phyloP scores from a whole-genome alignment of 2,329 filamentous ascomycete species.

The Madurella mycetomatis region DNA sequence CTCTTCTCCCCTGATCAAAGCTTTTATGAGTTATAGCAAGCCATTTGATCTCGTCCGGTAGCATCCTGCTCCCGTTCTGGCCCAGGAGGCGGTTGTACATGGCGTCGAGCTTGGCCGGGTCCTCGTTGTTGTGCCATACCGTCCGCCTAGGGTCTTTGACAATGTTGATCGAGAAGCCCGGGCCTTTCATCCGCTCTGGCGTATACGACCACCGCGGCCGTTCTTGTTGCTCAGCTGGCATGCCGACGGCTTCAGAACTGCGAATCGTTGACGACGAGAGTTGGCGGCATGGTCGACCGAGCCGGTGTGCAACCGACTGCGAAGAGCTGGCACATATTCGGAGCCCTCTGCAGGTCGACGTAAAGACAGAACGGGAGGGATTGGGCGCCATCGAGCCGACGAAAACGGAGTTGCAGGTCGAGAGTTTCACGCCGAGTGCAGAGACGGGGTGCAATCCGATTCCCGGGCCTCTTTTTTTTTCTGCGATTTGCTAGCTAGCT shows the following conservation, averaged over 20 bases:
- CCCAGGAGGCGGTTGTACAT: constrained; percentile 77
- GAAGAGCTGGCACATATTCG: constrained; percentile 26
- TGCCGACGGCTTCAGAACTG: constrained; percentile 6
- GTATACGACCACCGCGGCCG: constrained; percentile 67
- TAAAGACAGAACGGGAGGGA: constrained; percentile 31
- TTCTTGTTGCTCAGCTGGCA: constrained; percentile 9
- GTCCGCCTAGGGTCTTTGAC: constrained; percentile 50
- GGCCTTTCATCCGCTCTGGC: constrained; percentile 64
- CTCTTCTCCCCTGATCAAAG: constrained; percentile 90
- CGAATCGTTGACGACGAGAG: constrained; percentile 12
- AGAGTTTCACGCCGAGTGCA: neutral
- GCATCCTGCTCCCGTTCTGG: constrained; percentile 62
- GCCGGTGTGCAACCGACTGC: constrained; percentile 7
- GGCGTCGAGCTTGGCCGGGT: constrained; percentile 67
- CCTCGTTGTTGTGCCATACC: constrained; percentile 67
- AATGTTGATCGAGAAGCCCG: constrained; percentile 55
- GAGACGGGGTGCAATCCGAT: neutral
- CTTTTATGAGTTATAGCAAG: constrained; percentile 96
- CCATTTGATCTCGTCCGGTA: constrained; percentile 94
- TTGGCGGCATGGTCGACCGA: constrained; percentile 12
- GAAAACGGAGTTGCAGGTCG: neutral
- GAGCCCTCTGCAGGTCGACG: constrained; percentile 32
- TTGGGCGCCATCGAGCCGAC: constrained; percentile 34
- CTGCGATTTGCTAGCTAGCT: neutral
- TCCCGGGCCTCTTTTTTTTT: constrained; percentile 8